These are phyloP conservation scores for Fusarium beomiforme DNA, from an alignment of 2,329 filamentous ascomycete species.

Conservation along the genomic window DNA sequence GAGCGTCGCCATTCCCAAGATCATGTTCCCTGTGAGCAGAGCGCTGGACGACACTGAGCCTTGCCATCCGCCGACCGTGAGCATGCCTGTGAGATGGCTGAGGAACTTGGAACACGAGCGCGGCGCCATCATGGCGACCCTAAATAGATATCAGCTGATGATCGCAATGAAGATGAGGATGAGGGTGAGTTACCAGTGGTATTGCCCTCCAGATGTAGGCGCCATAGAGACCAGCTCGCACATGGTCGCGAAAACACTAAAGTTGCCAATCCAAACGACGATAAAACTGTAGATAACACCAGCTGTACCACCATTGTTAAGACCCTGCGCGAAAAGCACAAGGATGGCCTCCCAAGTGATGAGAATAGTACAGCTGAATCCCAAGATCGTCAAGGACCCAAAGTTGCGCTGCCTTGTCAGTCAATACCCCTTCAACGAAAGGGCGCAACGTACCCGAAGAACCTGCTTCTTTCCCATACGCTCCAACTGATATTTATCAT, in stretches of 20 bases:
- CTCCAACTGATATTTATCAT: slow-evolving; percentile 41
- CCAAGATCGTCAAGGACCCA: slow-evolving; percentile 59
- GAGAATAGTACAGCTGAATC: slow-evolving; percentile 63
- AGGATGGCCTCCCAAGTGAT: slow-evolving; percentile 62
- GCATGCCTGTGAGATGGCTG: slow-evolving; percentile 62
- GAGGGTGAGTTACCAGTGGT: slow-evolving; percentile 55
- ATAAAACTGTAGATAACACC: slow-evolving; percentile 64
- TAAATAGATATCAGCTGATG: neutral
- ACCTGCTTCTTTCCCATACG: slow-evolving; percentile 45
- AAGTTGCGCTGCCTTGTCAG: slow-evolving; percentile 55
- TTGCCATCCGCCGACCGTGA: slow-evolving; percentile 61
- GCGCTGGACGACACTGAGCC: slow-evolving; percentile 48
- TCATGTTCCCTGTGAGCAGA: slow-evolving; percentile 58
- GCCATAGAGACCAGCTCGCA: slow-evolving; percentile 58
- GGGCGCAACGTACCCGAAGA: slow-evolving; percentile 10
- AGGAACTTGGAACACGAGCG: slow-evolving; percentile 60
- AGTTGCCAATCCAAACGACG: slow-evolving; percentile 57
- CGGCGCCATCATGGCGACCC: slow-evolving; percentile 63
- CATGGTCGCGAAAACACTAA: slow-evolving; percentile 53
- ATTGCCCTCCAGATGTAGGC: slow-evolving; percentile 65
- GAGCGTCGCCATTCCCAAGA: slow-evolving; percentile 46
- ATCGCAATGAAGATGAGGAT: fast-evolving
- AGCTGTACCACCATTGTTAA: slow-evolving; percentile 62
- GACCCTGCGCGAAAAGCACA: slow-evolving; percentile 47
- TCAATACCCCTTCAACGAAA: fast-evolving